Base-by-base conservation (phyloP, 768 basidiomycete species). In the Russula dissimulans region DNA sequence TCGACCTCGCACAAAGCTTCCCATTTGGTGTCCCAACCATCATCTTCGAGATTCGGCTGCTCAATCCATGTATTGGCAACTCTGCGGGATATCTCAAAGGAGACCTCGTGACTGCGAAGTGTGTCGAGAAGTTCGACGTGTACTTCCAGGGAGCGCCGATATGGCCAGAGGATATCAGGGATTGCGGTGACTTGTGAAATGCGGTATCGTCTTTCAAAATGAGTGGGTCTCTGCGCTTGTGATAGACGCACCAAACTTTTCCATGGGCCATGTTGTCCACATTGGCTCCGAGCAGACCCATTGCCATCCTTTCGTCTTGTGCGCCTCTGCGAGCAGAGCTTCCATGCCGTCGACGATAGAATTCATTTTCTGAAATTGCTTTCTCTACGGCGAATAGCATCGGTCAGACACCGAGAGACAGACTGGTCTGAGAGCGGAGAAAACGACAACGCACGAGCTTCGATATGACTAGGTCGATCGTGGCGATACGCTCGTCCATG, bases 201-300 rank as follows among this genome's bases (percentile, higher is more conserved):
- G n/a, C 31, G 1, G 12, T 8, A 36, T 26, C 32, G 15, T 26
- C 15, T 32, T 51, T 61, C 15, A 14, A 51, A 45, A 36, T 36
- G 34, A 7, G 34, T 10, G 11, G 41, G 38, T 3, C 15, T 31
- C 9, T 10, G n/a, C 22, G 17, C 32, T 29, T 32, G 54, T 26
- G 39, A 50, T 50, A 17, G 43, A 68, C 76, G 44, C 60, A 87
- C 90, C 87, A 58, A 92, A 90, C 71, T 81, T 86, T 65, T 87
- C 85, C 31, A 91, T 72, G 0, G 90, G 76, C 90, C 90, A 92
- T 11, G 89, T 90, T 29, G 81, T 73, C 90, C 90, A 92, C 46
- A 92, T 74, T 0, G 87, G 84, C 61, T 91, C 87, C 63, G 81
- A 75, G 12, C 78, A 77, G 2, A 81, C 84, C 85, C 87, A 91